A percentile compares a stretch with the other conserved stretches of the same genome.
These are phyloP conservation scores for Wallacemonas sp. DNA, from an alignment of 208 protist genomes.

Conservation along the genomic window DNA sequence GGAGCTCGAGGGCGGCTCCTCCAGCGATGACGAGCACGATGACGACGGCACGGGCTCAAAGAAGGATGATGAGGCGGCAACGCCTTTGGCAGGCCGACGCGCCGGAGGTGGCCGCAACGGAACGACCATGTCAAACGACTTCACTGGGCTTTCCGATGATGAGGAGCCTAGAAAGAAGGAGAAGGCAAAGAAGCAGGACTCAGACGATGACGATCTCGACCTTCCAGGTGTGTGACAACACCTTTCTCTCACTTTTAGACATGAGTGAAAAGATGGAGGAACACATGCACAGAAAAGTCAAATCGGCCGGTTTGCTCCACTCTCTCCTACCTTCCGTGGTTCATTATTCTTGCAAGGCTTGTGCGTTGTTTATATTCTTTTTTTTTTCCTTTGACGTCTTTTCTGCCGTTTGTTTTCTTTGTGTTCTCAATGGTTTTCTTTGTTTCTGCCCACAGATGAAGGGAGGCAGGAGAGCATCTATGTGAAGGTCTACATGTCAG, in stretches of 20 bases:
- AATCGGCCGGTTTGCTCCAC: neutral
- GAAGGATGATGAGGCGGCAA: slow-evolving; percentile 23
- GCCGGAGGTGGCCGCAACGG: slow-evolving; percentile 21
- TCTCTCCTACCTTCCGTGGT: slow-evolving; percentile 10
- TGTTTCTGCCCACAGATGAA: too few relatives aligned
- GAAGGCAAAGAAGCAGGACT: slow-evolving; percentile 26
- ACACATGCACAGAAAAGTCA: too few relatives aligned
- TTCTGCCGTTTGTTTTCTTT: slow-evolving; percentile 11
- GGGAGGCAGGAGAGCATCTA: too few relatives aligned
- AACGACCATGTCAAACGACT: slow-evolving; percentile 21
- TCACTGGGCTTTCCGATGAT: slow-evolving; percentile 44
- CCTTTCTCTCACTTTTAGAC: slow-evolving; percentile 9
- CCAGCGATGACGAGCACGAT: slow-evolving; percentile 29
- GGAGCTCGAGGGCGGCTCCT: slow-evolving; percentile 43
- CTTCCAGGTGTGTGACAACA: slow-evolving; percentile 62
- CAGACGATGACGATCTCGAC: slow-evolving; percentile 77
- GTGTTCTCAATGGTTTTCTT: neutral
- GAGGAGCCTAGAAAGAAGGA: slow-evolving; percentile 31
- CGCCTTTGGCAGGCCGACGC: slow-evolving; percentile 8
- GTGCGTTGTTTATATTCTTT: slow-evolving; percentile 3
- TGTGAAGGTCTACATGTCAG: too few relatives aligned
- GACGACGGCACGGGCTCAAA: slow-evolving; percentile 17
- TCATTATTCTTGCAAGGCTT: too few relatives aligned
- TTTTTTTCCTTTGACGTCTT: neutral
- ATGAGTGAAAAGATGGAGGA: too few relatives aligned